Base-by-base conservation (phyloP, 305 asterid genomes). In the Fraxinus paxiana region DNA sequence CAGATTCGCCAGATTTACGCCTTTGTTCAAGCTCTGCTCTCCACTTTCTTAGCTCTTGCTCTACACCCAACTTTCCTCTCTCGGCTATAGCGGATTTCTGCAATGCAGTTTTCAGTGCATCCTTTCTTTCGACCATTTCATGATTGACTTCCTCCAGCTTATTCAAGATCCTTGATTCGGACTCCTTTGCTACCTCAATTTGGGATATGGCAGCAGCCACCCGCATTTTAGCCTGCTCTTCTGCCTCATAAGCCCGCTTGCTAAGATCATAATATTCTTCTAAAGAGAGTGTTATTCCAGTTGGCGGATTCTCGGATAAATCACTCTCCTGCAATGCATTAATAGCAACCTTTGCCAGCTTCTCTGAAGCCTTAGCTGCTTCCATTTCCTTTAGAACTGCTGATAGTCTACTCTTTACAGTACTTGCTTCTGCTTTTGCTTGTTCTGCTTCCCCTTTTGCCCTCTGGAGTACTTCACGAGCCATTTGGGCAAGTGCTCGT, bases 251-350 rank as follows among this genome's bases (percentile, higher is more conserved):
- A 15, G 97, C 94, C 71, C 80, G 83, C 81, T 92, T 96, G 93
- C 98, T 93, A 12, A 94, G 91, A 85, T 90, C 94, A 41, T 92
- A 94, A 46, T 96, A 96, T 77, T 96, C 97, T 67, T 89, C 97
- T 20, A 94, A 72, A 2, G 97, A 83, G 5, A 96, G 90, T 0
- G 94, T 90, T 20, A 96, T 84, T 0, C 92, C 93, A 0, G 85
- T 76, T 0, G 90, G 84, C 0, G 93, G 84, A 79, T 91, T 94
- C 31, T 84, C 87, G 31, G 90, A 85, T 0, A 85, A 85, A 80
- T 92, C 94, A 15, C 93, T 92, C 83, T 89, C 95, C 80, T 82
- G 88, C 72, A 92, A 73, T 13, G 94, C 98, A 24, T 48, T 89
- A 59, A 94, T 93, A 1, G 98, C 97, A 0, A 93, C 97, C 1